A percentile compares a stretch with the other conserved stretches of the same genome.
phyloP scores from a whole-genome alignment of 1,284 basidiomycete genomes.

The Ustilago cynodontis region DNA sequence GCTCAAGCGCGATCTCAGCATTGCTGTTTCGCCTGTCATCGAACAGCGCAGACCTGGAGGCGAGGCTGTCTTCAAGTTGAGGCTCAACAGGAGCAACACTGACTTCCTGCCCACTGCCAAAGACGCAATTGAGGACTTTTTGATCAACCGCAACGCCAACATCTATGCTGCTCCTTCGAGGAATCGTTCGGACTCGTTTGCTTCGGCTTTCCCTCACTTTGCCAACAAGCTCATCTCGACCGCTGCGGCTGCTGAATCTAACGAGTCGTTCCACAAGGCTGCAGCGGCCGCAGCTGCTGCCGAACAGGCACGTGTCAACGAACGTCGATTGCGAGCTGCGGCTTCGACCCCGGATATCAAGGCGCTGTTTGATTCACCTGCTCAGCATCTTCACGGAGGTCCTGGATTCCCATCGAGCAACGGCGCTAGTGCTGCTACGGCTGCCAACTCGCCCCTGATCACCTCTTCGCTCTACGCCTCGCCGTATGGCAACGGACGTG shows the following conservation, averaged over 20 bases:
- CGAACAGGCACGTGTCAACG: conserved; percentile 74
- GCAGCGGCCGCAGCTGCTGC: conserved; percentile 40
- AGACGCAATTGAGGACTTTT: conserved; percentile 92
- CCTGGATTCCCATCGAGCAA: conserved; percentile 61
- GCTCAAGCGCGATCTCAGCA: conserved; percentile 92
- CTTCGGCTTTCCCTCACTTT: conserved; percentile 95
- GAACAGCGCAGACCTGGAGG: conserved; percentile 69
- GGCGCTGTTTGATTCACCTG: conserved; percentile 80
- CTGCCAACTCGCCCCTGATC: conserved; percentile 55
- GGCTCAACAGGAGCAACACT: conserved; percentile 82
- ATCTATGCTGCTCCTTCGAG: conserved; percentile 71
- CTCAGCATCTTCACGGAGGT: conserved; percentile 70
- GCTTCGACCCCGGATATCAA: conserved; percentile 94
- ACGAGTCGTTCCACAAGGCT: conserved; percentile 59
- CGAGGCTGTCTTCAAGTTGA: conserved; percentile 90
- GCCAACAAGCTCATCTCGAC: conserved; percentile 83
- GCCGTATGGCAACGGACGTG: conserved; percentile 56
- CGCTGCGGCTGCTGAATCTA: conserved; percentile 51
- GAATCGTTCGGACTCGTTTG: conserved; percentile 84
- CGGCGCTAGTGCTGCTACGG: conserved; percentile 30
- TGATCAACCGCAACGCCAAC: conserved; percentile 80
- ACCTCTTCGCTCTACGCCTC: conserved; percentile 64
- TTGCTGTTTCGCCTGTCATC: conserved; percentile 82
- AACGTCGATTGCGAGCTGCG: conserved; percentile 82
- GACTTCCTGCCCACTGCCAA: conserved; percentile 87